Conservation (phyloP, 23 red algal genomes). For the Pyropia haitanensis region DNA sequence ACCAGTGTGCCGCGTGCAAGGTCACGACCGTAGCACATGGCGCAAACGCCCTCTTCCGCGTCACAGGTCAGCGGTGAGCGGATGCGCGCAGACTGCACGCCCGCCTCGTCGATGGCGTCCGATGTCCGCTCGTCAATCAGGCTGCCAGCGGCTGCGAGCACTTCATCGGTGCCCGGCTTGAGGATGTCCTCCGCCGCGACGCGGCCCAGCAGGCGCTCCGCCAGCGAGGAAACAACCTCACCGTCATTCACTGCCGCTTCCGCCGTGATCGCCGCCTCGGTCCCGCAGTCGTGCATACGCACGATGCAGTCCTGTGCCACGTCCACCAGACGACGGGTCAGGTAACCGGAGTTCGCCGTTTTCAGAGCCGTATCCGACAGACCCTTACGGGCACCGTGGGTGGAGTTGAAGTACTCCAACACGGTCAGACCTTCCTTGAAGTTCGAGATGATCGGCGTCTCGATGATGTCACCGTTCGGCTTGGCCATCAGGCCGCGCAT, state of each 20-base stretch:
- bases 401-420: conserved; percentile 2
- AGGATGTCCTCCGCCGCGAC: neutral
- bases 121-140: neutral
- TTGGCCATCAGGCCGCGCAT: conserved; percentile 4
- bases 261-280: neutral
- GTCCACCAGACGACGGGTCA: conserved; percentile 3
- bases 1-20: neutral
- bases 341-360: conserved; percentile 3
- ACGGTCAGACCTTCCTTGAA: conserved; percentile 1
- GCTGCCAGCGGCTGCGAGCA: neutral
- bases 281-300: neutral
- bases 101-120: neutral
- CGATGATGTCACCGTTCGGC: neutral
- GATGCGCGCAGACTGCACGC: neutral
- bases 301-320: neutral
- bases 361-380: conserved; percentile 1
- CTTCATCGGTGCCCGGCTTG: neutral
- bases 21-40: conserved; percentile 4
- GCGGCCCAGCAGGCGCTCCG: neutral
- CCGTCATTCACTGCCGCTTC: neutral
- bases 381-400: conserved; percentile 1
- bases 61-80: neutral
- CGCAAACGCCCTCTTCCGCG: neutral
- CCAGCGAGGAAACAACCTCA: neutral
- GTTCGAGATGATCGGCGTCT: conserved; percentile 1